Evolutionary conservation across 2,329 filamentous ascomycete genomes (phyloP).

Genomic region (Sporothrix luriei): DNA sequence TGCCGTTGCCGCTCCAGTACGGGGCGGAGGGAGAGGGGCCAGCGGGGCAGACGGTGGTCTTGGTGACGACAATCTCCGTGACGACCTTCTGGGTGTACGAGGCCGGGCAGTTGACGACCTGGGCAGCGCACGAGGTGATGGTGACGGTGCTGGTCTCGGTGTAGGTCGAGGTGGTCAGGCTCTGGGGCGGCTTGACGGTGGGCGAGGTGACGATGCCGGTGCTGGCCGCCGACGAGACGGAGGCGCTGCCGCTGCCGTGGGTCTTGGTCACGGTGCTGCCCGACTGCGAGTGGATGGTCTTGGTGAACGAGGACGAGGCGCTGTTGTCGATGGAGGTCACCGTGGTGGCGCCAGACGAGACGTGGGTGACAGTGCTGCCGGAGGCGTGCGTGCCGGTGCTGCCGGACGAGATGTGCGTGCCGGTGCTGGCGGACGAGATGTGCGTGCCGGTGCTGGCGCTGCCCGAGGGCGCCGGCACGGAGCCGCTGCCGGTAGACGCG

Average conservation of each 20-base stretch:
- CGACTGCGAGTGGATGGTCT: not conserved
- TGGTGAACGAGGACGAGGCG: conserved; percentile 22
- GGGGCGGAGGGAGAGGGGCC: conserved; percentile 26
- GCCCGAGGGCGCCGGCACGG: conserved; percentile 8
- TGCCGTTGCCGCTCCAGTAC: conserved; percentile 25
- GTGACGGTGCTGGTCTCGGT: conserved; percentile 39
- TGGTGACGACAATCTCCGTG: conserved; percentile 38
- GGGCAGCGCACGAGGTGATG: conserved; percentile 41
- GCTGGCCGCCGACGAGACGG: not conserved
- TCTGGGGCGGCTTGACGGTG: conserved; percentile 20
- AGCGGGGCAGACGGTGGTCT: conserved; percentile 40
- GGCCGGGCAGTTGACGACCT: conserved; percentile 42
- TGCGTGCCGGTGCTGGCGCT: conserved; percentile 17
- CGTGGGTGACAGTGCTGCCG: conserved; percentile 38
- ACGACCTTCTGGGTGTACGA: conserved; percentile 41
- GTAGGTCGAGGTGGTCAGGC: conserved; percentile 38
- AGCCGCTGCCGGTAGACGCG: not conserved
- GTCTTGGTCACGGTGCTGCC: not conserved
- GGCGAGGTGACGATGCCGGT: conserved; percentile 23
- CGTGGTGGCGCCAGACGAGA: conserved; percentile 35
- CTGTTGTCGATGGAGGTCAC: conserved; percentile 17
- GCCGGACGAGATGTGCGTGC: conserved; percentile 11
- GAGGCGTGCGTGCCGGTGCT: conserved; percentile 31
- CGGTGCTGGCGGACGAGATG: not conserved
- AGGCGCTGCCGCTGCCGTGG: not conserved